A percentile compares a stretch with the other conserved stretches of the same genome.
These are phyloP conservation scores for Alternaria burnsii DNA, from an alignment of 2,329 filamentous ascomycete genomes.

Conservation along the genomic window DNA sequence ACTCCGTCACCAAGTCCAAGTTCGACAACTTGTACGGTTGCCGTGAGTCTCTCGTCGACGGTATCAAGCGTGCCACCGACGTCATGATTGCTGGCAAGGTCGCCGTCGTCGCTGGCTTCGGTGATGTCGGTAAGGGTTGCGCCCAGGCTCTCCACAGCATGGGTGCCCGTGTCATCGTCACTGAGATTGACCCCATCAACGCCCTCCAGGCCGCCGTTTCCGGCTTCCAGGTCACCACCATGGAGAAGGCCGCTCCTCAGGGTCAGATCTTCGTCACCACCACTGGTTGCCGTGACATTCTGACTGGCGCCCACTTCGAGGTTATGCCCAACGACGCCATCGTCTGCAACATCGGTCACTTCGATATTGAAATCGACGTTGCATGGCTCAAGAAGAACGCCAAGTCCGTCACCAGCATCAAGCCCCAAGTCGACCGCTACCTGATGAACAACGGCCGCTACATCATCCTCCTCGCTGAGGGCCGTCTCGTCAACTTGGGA, in stretches of 20 bases:
- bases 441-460: constrained; percentile 91
- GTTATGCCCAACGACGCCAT: constrained; percentile 97
- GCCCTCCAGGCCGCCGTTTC: constrained; percentile 98
- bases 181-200: constrained; percentile 99
- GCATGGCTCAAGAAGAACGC: constrained; percentile 99
- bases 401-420: constrained; percentile 95
- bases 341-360: constrained; percentile 99
- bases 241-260: constrained; percentile 89
- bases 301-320: constrained; percentile 91
- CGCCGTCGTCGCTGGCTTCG: constrained; percentile 95
- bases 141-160: constrained; percentile 94
- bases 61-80: constrained; percentile 99
- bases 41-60: constrained; percentile 97
- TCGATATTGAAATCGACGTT: constrained; percentile 99
- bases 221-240: constrained; percentile 95
- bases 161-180: constrained; percentile 95
- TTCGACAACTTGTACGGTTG: constrained; percentile 99
- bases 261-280: constrained; percentile 99
- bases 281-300: constrained; percentile 98
- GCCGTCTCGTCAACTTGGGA: constrained; percentile 98
- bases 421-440: constrained; percentile 99
- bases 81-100: constrained; percentile 99
- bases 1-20: constrained; percentile 99
- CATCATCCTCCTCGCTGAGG: constrained; percentile 98
- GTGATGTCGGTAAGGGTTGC: constrained; percentile 99